Evolutionary conservation across 78 protist species (phyloP), one percentile per base, ranked within the genome.

Genomic region (Protostelium mycophagum): DNA sequence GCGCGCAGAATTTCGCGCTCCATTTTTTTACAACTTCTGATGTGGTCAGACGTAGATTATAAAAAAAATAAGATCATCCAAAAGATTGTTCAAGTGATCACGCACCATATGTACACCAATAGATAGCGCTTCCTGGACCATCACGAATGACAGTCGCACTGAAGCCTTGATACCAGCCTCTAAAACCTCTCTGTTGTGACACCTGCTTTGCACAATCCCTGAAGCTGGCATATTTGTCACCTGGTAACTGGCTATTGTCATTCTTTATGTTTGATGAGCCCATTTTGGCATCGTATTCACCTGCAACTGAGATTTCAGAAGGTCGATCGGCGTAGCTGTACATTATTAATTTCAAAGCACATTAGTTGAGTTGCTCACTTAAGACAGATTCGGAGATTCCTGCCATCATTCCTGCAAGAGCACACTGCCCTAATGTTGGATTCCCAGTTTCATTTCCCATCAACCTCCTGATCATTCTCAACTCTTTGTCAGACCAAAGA

Each of bases 271-370:
- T n/a, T n/a, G 31, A 16, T 85, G 91, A 35, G 85, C 91, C 9
- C n/a, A 9, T 89, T 88, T n/a, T n/a, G n/a, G n/a, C n/a, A n/a
- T n/a, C n/a, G n/a, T n/a, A n/a, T n/a, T 89, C 25, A 92, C 91
- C 73, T 93, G 95, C 38, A 93, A 37, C 87, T 93, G 95, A 35
- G 88, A 38, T 73, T 93, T 93, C 87, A 93, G 89, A 16, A 93
- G 83, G 88, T 93, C 95, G 28, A 93, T 90, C 39, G 96, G 95
- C 34, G 88, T 38, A 85, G 87, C 95, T 51, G 73, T 51, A 5
- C 16, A 16, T 51, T 16, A 16, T 51, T 16, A 51, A 16, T 51
- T n/a, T n/a, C 73, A 5, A 51, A 25, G 31, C 16, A 51, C 73
- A 51, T 51, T 16, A 16, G 5, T 51, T 5, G 5, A 51, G 73